phyloP scores from a whole-genome alignment of 2,329 filamentous ascomycete genomes.

The Talaromyces pinophilus region DNA sequence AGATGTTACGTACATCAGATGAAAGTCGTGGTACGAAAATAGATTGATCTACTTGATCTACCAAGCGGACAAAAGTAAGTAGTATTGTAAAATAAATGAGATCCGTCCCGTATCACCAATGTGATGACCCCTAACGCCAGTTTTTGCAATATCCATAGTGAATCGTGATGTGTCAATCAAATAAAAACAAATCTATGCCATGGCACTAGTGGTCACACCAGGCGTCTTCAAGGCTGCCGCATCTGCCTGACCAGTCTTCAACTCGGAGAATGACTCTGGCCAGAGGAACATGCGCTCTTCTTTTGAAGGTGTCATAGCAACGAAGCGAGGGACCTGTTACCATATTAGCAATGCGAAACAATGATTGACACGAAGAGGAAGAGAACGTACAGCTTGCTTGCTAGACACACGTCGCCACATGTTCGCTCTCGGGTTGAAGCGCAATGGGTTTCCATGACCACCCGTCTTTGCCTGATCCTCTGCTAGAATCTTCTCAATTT shows the following conservation, averaged over 20 bases:
- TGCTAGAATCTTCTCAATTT: slow-evolving; percentile 59
- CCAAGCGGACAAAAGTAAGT: background rate
- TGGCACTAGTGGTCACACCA: background rate
- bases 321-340: slow-evolving; percentile 47
- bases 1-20: background rate
- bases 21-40: background rate
- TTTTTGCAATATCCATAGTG: background rate
- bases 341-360: background rate
- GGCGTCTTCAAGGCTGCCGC: slow-evolving; percentile 7
- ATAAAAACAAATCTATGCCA: background rate
- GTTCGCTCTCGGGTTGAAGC: slow-evolving; percentile 69
- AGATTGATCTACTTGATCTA: background rate
- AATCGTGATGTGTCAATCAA: background rate
- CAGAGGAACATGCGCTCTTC: slow-evolving; percentile 66
- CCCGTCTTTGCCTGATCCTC: slow-evolving; percentile 64
- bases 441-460: slow-evolving; percentile 59
- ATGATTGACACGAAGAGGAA: slow-evolving; percentile 29
- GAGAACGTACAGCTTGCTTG: slow-evolving; percentile 52
- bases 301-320: slow-evolving; percentile 54
- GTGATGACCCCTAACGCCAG: background rate
- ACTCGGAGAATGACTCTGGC: slow-evolving; percentile 59
- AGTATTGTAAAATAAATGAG: background rate
- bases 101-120: background rate
- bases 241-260: slow-evolving; percentile 34
- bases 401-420: slow-evolving; percentile 66